These are phyloP conservation scores for Avena insularis DNA, from an alignment of 176 grass and related monocot species.

Conservation along the genomic window DNA sequence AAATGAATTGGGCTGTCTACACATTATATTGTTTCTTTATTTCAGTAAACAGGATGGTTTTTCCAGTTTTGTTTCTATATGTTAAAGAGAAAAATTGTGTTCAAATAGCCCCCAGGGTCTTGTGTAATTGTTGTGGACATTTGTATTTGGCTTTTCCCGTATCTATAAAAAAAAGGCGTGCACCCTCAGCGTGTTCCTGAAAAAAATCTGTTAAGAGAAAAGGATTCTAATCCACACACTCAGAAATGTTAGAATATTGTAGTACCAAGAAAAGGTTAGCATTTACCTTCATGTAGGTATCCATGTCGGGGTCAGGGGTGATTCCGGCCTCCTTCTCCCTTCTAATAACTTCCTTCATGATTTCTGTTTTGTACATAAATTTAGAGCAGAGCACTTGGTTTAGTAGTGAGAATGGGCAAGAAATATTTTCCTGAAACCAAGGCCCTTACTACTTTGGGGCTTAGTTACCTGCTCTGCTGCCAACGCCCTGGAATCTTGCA, in stretches of 20 bases:
- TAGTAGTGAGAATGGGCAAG: not conserved
- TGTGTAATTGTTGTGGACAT: too few relatives aligned
- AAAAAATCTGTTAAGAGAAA: not conserved
- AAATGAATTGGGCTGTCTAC: not conserved
- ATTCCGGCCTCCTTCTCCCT: slow-evolving; percentile 81
- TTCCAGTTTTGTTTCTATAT: not conserved
- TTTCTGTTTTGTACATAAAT: slow-evolving; percentile 25
- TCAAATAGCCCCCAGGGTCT: too few relatives aligned
- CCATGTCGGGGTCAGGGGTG: slow-evolving; percentile 71
- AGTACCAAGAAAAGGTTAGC: not conserved
- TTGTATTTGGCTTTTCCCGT: too few relatives aligned
- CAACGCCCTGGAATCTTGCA: slow-evolving; percentile 62
- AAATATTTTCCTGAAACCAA: not conserved
- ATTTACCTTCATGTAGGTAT: slow-evolving; percentile 88
- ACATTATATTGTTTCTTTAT: not conserved
- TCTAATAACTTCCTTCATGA: slow-evolving; percentile 75
- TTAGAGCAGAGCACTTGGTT: not conserved
- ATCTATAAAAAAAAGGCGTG: too few relatives aligned
- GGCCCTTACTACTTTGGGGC: not conserved
- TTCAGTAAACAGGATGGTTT: not conserved
- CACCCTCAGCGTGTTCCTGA: too few relatives aligned
- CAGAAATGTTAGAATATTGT: not conserved
- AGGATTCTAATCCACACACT: not conserved
- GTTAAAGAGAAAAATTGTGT: not conserved
- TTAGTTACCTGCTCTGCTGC: slow-evolving; percentile 37